phyloP scores from a whole-genome alignment of 306 rosid species.

The Gastrolobium villosum region DNA sequence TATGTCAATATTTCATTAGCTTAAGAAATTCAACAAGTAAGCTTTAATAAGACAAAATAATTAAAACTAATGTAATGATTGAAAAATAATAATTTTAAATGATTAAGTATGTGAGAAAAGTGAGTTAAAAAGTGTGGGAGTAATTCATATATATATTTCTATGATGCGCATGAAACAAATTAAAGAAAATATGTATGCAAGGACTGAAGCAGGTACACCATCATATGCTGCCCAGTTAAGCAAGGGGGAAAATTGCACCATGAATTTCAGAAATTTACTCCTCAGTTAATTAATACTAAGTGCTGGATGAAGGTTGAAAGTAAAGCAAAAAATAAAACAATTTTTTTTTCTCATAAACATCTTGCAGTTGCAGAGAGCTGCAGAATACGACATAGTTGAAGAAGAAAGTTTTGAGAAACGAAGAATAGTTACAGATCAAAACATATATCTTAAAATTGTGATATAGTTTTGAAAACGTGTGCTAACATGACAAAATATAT shows the following conservation, averaged over 20 bases:
- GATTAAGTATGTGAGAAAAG: no score
- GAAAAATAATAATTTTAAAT: not conserved
- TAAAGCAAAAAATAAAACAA: not conserved
- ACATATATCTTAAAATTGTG: not conserved
- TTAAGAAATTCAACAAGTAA: not conserved
- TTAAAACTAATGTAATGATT: not conserved
- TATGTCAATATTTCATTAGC: not conserved
- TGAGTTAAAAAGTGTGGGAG: not conserved
- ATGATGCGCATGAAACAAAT: not conserved
- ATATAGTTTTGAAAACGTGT: not conserved
- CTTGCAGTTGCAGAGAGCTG: constrained; percentile 17
- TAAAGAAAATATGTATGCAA: not conserved
- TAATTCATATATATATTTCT: not conserved
- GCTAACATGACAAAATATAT: not conserved
- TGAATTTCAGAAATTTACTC: not conserved
- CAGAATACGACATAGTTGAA: not conserved
- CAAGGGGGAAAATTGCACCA: not conserved
- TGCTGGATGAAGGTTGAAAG: not conserved
- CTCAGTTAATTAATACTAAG: not conserved
- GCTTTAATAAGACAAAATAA: not conserved
- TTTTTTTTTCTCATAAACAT: not conserved
- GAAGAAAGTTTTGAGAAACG: not conserved
- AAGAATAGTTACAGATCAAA: not conserved
- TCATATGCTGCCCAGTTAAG: not conserved
- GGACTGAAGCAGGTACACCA: not conserved